A percentile compares a stretch with the other conserved stretches of the same genome.
Conservation (phyloP, 768 basidiomycete species). For the Kwoniella europaea region DNA sequence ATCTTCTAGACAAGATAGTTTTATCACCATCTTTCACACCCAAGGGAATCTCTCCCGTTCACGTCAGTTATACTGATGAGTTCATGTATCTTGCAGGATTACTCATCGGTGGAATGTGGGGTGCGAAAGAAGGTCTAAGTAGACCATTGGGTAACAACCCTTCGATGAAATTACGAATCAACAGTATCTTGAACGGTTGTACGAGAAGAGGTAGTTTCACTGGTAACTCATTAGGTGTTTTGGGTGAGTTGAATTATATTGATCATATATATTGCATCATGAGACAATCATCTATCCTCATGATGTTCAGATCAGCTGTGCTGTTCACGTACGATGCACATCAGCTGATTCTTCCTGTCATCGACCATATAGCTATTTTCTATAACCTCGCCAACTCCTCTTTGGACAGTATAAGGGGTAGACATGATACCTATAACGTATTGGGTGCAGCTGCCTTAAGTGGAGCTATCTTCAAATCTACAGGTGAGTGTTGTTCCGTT, state of each 20-base stretch:
- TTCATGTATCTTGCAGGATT: slow-evolving; percentile 73
- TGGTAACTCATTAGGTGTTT: slow-evolving; percentile 96
- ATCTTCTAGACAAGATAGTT: slow-evolving; percentile 27
- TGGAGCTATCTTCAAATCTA: slow-evolving; percentile 89
- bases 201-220: slow-evolving; percentile 96
- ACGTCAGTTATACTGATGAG: slow-evolving; percentile 65
- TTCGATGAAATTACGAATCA: slow-evolving; percentile 76
- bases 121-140: slow-evolving; percentile 88
- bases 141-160: slow-evolving; percentile 64
- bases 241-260: slow-evolving; percentile 69
- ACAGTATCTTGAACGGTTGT: slow-evolving; percentile 93
- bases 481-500: slow-evolving; percentile 68
- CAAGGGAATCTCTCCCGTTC: slow-evolving; percentile 57
- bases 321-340: too few relatives aligned
- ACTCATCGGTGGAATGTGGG: slow-evolving; percentile 93
- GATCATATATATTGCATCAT: too few relatives aligned
- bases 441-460: slow-evolving; percentile 91
- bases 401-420: slow-evolving; percentile 83
- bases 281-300: too few relatives aligned
- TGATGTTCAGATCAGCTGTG: too few relatives aligned
- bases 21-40: not conserved
- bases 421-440: slow-evolving; percentile 88
- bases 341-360: not conserved
- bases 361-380: slow-evolving; percentile 70
- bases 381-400: slow-evolving; percentile 97